Evolutionary conservation across 2,329 filamentous ascomycete species (phyloP).

Genomic region (Penicillium griseofulvum): DNA sequence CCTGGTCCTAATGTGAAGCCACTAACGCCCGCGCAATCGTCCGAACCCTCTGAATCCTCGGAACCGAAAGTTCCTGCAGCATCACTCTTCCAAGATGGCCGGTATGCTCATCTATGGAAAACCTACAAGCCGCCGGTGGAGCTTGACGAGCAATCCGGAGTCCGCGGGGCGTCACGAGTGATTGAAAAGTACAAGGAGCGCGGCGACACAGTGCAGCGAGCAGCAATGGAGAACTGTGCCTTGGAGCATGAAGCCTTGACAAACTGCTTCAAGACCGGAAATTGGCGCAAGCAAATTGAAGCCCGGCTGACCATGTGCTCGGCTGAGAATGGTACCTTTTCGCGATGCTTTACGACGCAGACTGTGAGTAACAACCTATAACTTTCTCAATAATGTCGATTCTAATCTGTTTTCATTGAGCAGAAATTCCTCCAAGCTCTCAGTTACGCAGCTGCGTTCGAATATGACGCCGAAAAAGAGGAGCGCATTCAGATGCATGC

Average conservation of each 20-base stretch:
- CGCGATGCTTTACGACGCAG: conserved; percentile 87
- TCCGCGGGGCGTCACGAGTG: conserved; percentile 78
- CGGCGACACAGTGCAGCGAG: conserved; percentile 70
- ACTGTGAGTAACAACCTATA: conserved; percentile 52
- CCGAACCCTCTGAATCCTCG: conserved; percentile 26
- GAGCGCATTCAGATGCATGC: conserved; percentile 95
- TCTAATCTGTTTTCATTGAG: not conserved
- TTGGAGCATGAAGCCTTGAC: conserved; percentile 80
- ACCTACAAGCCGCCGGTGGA: conserved; percentile 73
- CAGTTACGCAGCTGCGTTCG: conserved; percentile 72
- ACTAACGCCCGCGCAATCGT: conserved; percentile 18
- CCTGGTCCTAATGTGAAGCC: conserved; percentile 33
- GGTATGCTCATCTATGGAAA: conserved; percentile 88
- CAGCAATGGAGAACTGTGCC: conserved; percentile 90
- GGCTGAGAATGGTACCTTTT: conserved; percentile 71
- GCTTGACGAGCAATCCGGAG: conserved; percentile 64
- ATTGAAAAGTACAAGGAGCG: conserved; percentile 81
- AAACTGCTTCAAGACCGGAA: conserved; percentile 75
- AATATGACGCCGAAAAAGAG: conserved; percentile 65
- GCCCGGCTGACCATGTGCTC: conserved; percentile 71
- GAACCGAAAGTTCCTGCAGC: conserved; percentile 44
- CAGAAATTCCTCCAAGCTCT: conserved; percentile 85
- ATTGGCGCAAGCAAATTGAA: conserved; percentile 57
- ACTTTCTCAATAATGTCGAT: not conserved
- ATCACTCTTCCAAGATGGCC: conserved; percentile 66